These are phyloP conservation scores for Polychytrium aggregatum DNA, from an alignment of 192 early-diverging fungal genomes.

Conservation along the genomic window DNA sequence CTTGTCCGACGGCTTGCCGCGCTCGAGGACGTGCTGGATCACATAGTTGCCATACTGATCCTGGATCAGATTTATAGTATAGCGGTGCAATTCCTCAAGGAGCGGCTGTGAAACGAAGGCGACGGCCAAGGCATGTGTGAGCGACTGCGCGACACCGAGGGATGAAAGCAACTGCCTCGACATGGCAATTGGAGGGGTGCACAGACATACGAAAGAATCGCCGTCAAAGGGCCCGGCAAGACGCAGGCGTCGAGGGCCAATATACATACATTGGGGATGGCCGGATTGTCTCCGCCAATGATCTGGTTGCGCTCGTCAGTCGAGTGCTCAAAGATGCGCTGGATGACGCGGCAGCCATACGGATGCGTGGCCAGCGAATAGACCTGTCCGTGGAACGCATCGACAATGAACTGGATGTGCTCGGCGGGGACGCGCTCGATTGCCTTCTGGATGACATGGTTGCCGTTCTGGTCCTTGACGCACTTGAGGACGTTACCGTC, in stretches of 20 bases:
- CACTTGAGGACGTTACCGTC: constrained; percentile 95
- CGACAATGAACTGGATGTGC: constrained; percentile 93
- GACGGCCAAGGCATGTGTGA: neutral
- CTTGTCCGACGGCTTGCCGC: constrained; percentile 81
- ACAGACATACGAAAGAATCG: constrained; percentile 7
- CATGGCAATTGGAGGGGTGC: neutral
- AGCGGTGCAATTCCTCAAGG: constrained; percentile 89
- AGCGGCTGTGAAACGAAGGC: constrained; percentile 47
- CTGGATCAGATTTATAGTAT: constrained; percentile 83
- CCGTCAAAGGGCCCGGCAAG: too few species aligned
- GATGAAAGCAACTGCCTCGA: neutral
- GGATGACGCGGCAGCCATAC: constrained; percentile 97
- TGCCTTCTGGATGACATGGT: constrained; percentile 99
- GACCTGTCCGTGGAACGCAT: constrained; percentile 94
- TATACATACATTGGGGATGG: too few species aligned
- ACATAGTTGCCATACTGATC: constrained; percentile 99
- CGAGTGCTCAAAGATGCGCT: constrained; percentile 99
- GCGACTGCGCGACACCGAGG: neutral
- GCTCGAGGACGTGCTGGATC: constrained; percentile 96
- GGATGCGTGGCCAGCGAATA: constrained; percentile 94
- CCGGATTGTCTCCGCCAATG: too few species aligned
- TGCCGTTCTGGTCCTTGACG: constrained; percentile 99
- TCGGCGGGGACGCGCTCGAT: constrained; percentile 90
- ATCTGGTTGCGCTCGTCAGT: constrained; percentile 59
- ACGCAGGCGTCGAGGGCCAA: too few species aligned